These are phyloP conservation scores for Dendrobium chrysotoxum DNA, from an alignment of 106 monocot species.

Conservation along the genomic window DNA sequence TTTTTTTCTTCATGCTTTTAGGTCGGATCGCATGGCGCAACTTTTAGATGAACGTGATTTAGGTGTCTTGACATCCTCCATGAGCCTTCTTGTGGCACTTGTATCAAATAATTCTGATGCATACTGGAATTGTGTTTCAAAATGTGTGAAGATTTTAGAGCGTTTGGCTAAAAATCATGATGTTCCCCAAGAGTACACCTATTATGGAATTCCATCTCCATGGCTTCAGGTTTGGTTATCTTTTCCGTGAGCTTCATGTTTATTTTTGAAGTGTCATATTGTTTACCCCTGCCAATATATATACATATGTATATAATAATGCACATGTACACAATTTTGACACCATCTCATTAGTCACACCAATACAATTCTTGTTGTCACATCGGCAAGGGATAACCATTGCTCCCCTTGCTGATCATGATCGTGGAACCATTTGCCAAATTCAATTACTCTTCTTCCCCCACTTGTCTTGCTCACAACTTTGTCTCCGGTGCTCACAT, in stretches of 20 bases:
- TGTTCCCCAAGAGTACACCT: constrained; percentile 94
- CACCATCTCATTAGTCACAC: too few relatives aligned
- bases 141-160: constrained; percentile 92
- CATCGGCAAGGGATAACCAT: too few relatives aligned
- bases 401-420: too few relatives aligned
- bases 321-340: too few relatives aligned
- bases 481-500: too few relatives aligned
- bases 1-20: constrained; percentile 22
- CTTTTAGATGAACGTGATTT: constrained; percentile 98
- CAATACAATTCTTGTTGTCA: too few relatives aligned
- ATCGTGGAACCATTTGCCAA: too few relatives aligned
- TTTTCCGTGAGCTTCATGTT: not conserved
- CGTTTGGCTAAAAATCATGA: constrained; percentile 87
- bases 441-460: too few relatives aligned
- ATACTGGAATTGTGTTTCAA: constrained; percentile 98
- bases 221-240: constrained; percentile 82
- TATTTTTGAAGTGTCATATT: not conserved
- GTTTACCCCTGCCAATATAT: too few relatives aligned
- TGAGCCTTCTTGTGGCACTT: constrained; percentile 96
- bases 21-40: constrained; percentile 96
- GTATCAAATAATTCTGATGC: constrained; percentile 84
- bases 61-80: constrained; percentile 91
- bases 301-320: too few relatives aligned
- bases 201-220: constrained; percentile 98
- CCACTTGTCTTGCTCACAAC: too few relatives aligned